A percentile compares a stretch with the other conserved stretches of the same genome.
phyloP scores from a whole-genome alignment of 495 filamentous ascomycete genomes.

The Daldinia grandis region DNA sequence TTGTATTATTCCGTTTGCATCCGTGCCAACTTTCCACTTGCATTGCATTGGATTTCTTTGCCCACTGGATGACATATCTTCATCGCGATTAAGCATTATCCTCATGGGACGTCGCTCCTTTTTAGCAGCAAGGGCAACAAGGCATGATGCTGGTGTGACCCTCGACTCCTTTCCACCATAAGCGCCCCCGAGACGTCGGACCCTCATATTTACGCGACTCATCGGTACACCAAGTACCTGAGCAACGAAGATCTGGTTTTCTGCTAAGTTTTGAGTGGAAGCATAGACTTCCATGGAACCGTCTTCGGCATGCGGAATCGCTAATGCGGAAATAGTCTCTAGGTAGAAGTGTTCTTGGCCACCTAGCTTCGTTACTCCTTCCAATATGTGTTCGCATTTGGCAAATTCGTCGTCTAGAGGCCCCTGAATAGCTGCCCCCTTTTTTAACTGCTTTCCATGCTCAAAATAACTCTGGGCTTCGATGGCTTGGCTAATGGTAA shows the following conservation, averaged over 20 bases:
- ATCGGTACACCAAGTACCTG: slow-evolving; percentile 78
- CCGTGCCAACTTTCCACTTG: slow-evolving; percentile 83
- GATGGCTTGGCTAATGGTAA: slow-evolving; percentile 78
- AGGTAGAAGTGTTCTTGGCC: slow-evolving; percentile 92
- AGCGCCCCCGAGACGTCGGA: slow-evolving; percentile 83
- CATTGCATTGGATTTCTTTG: slow-evolving; percentile 85
- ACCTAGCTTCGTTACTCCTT: slow-evolving; percentile 76
- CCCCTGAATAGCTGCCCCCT: slow-evolving; percentile 63
- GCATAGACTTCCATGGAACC: slow-evolving; percentile 85
- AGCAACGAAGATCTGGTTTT: slow-evolving; percentile 72
- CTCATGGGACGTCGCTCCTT: slow-evolving; percentile 78
- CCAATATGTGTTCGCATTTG: slow-evolving; percentile 72
- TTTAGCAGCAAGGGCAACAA: slow-evolving; percentile 76
- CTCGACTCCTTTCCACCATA: slow-evolving; percentile 89
- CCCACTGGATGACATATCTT: slow-evolving; percentile 84
- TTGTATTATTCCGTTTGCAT: slow-evolving; percentile 79
- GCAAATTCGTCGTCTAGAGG: slow-evolving; percentile 67
- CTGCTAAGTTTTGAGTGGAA: slow-evolving; percentile 77
- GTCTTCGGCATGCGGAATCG: slow-evolving; percentile 81
- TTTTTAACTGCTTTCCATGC: slow-evolving; percentile 76
- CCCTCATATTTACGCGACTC: slow-evolving; percentile 80
- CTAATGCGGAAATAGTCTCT: slow-evolving; percentile 81
- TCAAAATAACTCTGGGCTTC: slow-evolving; percentile 71
- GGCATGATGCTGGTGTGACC: slow-evolving; percentile 77
- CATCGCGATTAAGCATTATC: slow-evolving; percentile 88